Conservation (phyloP, 73 alveolate genomes). For the Blepharisma japonicum region DNA sequence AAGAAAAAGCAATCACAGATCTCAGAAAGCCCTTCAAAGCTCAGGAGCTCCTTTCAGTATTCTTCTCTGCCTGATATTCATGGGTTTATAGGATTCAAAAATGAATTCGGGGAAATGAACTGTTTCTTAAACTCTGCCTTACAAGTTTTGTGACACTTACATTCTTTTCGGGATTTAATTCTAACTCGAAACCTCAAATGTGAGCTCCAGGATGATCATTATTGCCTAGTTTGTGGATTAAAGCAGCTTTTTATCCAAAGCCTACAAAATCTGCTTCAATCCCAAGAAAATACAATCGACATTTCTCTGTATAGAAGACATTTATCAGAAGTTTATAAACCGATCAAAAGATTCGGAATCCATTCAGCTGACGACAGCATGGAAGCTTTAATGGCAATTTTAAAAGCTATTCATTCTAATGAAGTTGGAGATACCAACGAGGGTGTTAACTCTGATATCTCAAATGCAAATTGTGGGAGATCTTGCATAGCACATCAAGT, state of each 20-base stretch:
- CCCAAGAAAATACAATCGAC: neutral
- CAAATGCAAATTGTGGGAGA: neutral
- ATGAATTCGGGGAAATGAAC: slow-evolving; percentile 5
- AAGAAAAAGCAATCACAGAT: no score
- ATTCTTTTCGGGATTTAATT: neutral
- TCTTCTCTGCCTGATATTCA: neutral
- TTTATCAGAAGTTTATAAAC: neutral
- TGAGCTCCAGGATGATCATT: neutral
- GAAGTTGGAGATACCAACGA: no score
- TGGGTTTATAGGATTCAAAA: neutral
- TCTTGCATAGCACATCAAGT: slow-evolving; percentile 6
- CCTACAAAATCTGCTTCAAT: neutral
- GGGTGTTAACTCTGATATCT: neutral
- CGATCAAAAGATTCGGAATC: neutral
- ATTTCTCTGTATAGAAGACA: neutral
- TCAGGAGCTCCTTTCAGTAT: no score
- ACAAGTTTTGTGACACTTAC: neutral
- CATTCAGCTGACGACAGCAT: slow-evolving; percentile 10
- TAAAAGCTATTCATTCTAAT: neutral
- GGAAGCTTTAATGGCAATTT: slow-evolving; percentile 7
- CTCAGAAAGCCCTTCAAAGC: no score
- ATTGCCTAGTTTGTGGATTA: slow-evolving; percentile 13
- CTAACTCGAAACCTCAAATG: neutral
- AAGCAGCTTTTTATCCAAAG: neutral
- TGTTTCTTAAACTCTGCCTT: slow-evolving; percentile 22